These are phyloP conservation scores for Hemerocallis citrina DNA, from an alignment of 106 monocot species.

Conservation along the genomic window DNA sequence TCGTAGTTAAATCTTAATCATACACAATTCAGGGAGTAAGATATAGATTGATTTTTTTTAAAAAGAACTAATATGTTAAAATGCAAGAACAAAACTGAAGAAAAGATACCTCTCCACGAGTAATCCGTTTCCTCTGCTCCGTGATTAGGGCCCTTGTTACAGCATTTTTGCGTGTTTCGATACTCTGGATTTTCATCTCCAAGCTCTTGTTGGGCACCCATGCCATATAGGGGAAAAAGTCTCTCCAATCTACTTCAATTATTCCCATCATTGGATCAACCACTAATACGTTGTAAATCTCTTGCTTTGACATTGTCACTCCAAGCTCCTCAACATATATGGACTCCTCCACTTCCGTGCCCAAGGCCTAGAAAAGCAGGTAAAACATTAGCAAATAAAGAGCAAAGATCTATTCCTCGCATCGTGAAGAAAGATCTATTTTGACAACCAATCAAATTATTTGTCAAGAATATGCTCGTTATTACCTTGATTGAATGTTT, in stretches of 20 bases:
- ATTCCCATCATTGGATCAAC: constrained; percentile 84
- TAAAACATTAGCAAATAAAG: too few species aligned
- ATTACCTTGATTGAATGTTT: too few species aligned
- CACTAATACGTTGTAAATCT: constrained; percentile 64
- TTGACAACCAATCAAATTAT: too few species aligned
- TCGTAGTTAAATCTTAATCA: too few species aligned
- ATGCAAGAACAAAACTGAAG: not conserved
- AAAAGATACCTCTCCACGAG: constrained; percentile 50
- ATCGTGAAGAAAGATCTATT: too few species aligned
- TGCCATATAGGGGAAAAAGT: constrained; percentile 84
- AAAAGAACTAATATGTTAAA: too few species aligned
- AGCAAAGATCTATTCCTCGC: too few species aligned
- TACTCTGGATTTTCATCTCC: constrained; percentile 50
- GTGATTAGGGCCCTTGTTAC: constrained; percentile 68
- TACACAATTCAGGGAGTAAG: too few species aligned
- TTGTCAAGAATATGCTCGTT: too few species aligned
- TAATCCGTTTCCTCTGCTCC: constrained; percentile 49
- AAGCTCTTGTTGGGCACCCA: constrained; percentile 74
- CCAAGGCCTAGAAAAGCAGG: constrained; percentile 57
- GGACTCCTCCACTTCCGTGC: constrained; percentile 53
- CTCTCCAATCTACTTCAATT: constrained; percentile 93
- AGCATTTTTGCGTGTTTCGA: constrained; percentile 34
- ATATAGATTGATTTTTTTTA: too few species aligned
- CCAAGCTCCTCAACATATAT: constrained; percentile 79
- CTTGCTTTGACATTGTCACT: constrained; percentile 44